Percentiles rank a stretch among this genome's conserved stretches.
Evolutionary conservation across 106 monocot species (phyloP).

Genomic region (Dendrobium catenatum): DNA sequence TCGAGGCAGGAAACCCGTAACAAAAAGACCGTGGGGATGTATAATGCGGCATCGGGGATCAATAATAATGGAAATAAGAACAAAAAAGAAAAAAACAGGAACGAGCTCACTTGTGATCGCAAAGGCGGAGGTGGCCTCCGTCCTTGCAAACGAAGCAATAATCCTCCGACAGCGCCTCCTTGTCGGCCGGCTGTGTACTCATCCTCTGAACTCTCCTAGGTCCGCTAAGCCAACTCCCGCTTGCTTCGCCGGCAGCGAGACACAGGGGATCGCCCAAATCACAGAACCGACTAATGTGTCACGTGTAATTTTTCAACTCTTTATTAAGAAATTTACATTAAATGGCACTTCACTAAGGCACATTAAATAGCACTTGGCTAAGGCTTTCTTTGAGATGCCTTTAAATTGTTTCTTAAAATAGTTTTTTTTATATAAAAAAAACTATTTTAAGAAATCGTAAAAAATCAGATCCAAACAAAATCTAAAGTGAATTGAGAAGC

Average conservation of each 20-base stretch:
- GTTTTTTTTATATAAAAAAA: too few species aligned
- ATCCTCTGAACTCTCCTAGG: not conserved
- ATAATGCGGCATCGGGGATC: not conserved
- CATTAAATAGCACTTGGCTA: too few species aligned
- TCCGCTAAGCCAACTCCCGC: not conserved
- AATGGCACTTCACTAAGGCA: too few species aligned
- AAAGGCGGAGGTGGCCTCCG: conserved; percentile 45
- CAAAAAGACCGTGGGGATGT: not conserved
- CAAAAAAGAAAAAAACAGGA: not conserved
- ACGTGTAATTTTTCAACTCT: too few species aligned
- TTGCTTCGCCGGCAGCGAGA: not conserved
- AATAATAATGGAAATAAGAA: not conserved
- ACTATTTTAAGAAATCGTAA: too few species aligned
- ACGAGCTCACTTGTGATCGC: conserved; percentile 49
- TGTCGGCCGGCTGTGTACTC: conserved; percentile 11
- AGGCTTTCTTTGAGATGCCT: too few species aligned
- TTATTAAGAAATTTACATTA: too few species aligned
- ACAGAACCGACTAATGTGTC: not conserved
- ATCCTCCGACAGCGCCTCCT: conserved; percentile 40
- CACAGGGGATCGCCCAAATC: not conserved
- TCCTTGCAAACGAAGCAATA: conserved; percentile 68
- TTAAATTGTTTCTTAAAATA: too few species aligned
- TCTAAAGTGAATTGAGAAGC: too few species aligned
- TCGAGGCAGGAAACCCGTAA: not conserved
- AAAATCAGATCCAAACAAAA: too few species aligned